These are phyloP conservation scores for Ophiostoma pallidulum DNA, from an alignment of 2,329 filamentous ascomycete genomes.

Conservation along the genomic window DNA sequence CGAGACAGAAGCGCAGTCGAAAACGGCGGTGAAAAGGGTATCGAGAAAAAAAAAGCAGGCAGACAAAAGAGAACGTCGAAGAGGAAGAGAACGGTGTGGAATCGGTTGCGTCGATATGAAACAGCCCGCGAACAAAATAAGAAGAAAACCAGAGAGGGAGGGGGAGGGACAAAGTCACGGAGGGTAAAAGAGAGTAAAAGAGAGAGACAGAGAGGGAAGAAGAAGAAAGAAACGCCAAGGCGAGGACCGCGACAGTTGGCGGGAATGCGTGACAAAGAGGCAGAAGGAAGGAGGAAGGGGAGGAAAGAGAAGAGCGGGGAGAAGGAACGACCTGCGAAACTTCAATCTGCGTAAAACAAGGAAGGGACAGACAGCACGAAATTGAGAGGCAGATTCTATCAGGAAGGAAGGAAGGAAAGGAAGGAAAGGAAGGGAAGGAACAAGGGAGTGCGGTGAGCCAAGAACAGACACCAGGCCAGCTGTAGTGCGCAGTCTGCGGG, in stretches of 20 bases:
- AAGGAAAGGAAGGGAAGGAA: too few species aligned
- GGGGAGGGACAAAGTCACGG: neutral
- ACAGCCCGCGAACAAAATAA: too few species aligned
- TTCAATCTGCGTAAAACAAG: neutral
- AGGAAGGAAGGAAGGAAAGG: too few species aligned
- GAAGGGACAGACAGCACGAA: neutral
- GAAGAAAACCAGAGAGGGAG: neutral
- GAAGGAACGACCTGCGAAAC: slow-evolving; percentile 1
- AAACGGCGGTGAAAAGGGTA: neutral
- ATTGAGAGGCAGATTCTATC: neutral
- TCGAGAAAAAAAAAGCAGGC: neutral
- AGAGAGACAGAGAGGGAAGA: neutral
- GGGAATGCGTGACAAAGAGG: neutral
- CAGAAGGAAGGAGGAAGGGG: neutral
- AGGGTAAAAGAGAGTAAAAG: neutral
- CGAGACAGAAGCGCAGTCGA: neutral
- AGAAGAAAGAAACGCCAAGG: neutral
- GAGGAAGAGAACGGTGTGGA: too few species aligned
- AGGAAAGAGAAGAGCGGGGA: slow-evolving; percentile 1
- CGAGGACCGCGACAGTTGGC: too few species aligned
- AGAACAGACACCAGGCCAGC: too few species aligned
- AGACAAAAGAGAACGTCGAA: neutral
- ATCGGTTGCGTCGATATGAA: too few species aligned
- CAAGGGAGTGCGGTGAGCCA: too few species aligned
- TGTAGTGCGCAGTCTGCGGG: too few species aligned